These are phyloP conservation scores for Ophiostoma populinum DNA, from an alignment of 2,329 filamentous ascomycete genomes.

Conservation along the genomic window DNA sequence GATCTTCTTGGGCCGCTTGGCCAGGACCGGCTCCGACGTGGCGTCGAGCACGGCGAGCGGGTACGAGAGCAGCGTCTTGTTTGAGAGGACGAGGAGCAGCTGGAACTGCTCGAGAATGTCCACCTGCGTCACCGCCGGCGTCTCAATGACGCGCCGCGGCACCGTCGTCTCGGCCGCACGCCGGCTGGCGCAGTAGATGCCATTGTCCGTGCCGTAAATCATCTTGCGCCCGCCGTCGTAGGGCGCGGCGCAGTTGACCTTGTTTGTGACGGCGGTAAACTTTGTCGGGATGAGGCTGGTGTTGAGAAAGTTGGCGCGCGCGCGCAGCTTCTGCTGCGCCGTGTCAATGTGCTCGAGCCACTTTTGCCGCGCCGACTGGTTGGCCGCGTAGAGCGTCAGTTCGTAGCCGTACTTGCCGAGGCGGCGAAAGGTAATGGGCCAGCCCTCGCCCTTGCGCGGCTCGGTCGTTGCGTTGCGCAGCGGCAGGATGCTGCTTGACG, in stretches of 20 bases:
- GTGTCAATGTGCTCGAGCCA: constrained; percentile 93
- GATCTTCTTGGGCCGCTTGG: constrained; percentile 86
- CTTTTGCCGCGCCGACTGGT: constrained; percentile 74
- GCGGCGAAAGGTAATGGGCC: constrained; percentile 91
- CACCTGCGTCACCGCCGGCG: constrained; percentile 77
- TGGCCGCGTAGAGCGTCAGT: constrained; percentile 71
- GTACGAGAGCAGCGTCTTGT: constrained; percentile 86
- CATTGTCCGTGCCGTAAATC: constrained; percentile 84
- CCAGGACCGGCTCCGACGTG: constrained; percentile 58
- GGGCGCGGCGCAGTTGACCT: constrained; percentile 87
- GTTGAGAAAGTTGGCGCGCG: constrained; percentile 84
- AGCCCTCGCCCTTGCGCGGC: constrained; percentile 54
- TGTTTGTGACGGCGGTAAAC: constrained; percentile 50
- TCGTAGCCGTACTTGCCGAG: constrained; percentile 93
- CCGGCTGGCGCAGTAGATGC: constrained; percentile 82
- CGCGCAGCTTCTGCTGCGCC: constrained; percentile 72
- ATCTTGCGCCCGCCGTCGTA: constrained; percentile 91
- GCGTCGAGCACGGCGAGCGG: constrained; percentile 72
- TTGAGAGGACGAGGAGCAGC: constrained; percentile 75
- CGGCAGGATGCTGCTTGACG: constrained; percentile 60
- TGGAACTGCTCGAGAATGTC: constrained; percentile 93
- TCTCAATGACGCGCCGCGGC: constrained; percentile 73
- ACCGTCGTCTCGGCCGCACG: constrained; percentile 65
- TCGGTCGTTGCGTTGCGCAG: constrained; percentile 29
- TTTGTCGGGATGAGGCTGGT: constrained; percentile 41